Evolutionary conservation across 164 flowering plant genomes (phyloP).

Genomic region (Akebia trifoliata): DNA sequence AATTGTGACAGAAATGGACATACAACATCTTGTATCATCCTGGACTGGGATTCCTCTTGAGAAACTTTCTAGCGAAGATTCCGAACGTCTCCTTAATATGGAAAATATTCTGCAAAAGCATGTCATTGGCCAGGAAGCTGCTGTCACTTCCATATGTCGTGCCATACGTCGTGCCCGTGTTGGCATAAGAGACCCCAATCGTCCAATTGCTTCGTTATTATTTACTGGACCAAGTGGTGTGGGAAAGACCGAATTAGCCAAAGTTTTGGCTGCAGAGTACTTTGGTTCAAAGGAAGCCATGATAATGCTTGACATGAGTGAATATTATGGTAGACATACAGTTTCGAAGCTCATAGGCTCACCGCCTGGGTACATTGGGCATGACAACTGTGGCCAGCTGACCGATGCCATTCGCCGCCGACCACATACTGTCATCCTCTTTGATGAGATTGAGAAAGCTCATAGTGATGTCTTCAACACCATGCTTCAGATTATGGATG

Average conservation of each 20-base stretch:
- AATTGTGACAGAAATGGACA: conserved; percentile 26
- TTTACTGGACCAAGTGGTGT: conserved; percentile 47
- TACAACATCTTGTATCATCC: conserved; percentile 21
- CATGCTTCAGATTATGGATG: conserved; percentile 29
- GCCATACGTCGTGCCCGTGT: conserved; percentile 34
- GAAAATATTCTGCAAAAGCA: conserved; percentile 22
- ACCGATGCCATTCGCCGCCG: conserved; percentile 18
- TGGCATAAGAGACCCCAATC: conserved; percentile 29
- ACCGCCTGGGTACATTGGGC: conserved; percentile 30
- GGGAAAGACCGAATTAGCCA: conserved; percentile 24
- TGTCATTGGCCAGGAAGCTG: conserved; percentile 36
- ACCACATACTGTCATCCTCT: conserved; percentile 19
- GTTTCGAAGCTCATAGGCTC: conserved; percentile 21
- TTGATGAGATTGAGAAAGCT: conserved; percentile 31
- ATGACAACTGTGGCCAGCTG: conserved; percentile 21
- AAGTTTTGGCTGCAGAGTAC: conserved; percentile 23
- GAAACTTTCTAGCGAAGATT: conserved; percentile 22
- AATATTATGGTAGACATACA: conserved; percentile 18
- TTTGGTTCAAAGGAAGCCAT: conserved; percentile 23
- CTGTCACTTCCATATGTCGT: conserved; percentile 28
- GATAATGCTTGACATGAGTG: conserved; percentile 27
- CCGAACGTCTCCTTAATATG: conserved; percentile 21
- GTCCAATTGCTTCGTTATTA: conserved; percentile 35
- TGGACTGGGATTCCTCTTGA: conserved; percentile 37
- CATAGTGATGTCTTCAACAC: conserved; percentile 19